phyloP scores from a whole-genome alignment of 176 grass and related monocot genomes.

The Leersia perrieri region DNA sequence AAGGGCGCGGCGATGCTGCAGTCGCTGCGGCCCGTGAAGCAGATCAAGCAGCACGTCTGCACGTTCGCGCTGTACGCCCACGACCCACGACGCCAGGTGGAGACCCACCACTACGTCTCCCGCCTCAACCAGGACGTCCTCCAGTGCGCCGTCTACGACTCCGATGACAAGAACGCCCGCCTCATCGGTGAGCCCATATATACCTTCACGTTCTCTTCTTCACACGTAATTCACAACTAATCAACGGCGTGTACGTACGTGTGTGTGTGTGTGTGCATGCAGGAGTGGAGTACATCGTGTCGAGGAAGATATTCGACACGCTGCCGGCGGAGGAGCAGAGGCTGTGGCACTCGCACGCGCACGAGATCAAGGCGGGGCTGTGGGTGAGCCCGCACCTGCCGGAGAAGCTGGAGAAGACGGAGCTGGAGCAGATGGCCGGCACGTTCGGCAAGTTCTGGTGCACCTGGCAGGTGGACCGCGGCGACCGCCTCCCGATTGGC shows the following conservation, averaged over 20 bases:
- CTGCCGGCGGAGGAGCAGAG: constrained; percentile 63
- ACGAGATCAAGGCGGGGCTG: constrained; percentile 74
- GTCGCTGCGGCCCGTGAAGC: constrained; percentile 62
- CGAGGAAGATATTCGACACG: constrained; percentile 45
- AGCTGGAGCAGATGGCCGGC: constrained; percentile 47
- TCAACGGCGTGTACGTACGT: neutral
- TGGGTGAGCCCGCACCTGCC: constrained; percentile 53
- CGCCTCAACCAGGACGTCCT: constrained; percentile 83
- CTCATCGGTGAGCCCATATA: constrained; percentile 56
- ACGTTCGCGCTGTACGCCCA: constrained; percentile 76
- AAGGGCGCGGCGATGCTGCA: constrained; percentile 72
- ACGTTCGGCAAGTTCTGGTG: constrained; percentile 94
- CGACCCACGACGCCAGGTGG: constrained; percentile 69
- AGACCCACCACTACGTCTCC: constrained; percentile 65
- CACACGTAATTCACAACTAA: neutral
- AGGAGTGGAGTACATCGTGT: constrained; percentile 89
- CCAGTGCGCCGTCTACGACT: constrained; percentile 87
- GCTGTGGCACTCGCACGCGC: constrained; percentile 91
- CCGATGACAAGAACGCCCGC: constrained; percentile 40
- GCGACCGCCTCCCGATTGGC: constrained; percentile 68
- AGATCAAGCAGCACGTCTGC: constrained; percentile 82
- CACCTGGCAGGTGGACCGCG: constrained; percentile 91
- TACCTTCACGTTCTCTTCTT: neutral
- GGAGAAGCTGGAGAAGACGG: constrained; percentile 45
- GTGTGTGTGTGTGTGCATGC: neutral